These are phyloP conservation scores for Epichloe hybrida DNA, from an alignment of 2,329 filamentous ascomycete genomes.

Conservation along the genomic window DNA sequence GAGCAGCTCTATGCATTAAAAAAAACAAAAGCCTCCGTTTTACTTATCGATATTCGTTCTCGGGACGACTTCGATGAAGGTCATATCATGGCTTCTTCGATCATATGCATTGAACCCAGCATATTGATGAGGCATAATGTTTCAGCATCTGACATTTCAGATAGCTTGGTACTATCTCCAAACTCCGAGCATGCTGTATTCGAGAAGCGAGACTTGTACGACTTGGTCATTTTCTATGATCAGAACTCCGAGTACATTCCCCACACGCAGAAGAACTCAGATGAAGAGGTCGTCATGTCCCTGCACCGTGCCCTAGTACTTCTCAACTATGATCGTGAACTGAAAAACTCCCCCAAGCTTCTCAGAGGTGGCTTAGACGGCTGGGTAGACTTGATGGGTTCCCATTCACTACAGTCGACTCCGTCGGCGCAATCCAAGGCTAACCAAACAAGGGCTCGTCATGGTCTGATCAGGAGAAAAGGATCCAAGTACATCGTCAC, in stretches of 20 bases:
- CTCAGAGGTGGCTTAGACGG: conserved; percentile 72
- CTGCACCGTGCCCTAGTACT: conserved; percentile 70
- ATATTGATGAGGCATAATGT: conserved; percentile 57
- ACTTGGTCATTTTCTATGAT: conserved; percentile 87
- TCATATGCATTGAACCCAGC: conserved; percentile 79
- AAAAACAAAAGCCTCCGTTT: conserved; percentile 41
- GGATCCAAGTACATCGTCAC: conserved; percentile 39
- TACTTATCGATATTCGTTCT: conserved; percentile 75
- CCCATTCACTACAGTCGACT: conserved; percentile 41
- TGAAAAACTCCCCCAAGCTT: conserved; percentile 67
- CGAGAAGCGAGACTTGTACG: conserved; percentile 58
- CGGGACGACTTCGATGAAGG: conserved; percentile 75
- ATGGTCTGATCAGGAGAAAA: conserved; percentile 19
- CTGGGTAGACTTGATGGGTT: conserved; percentile 74
- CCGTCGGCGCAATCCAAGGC: conserved; percentile 15
- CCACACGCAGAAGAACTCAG: conserved; percentile 19
- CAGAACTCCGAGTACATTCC: conserved; percentile 44
- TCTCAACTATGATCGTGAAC: conserved; percentile 66
- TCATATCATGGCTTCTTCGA: conserved; percentile 71
- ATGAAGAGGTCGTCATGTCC: conserved; percentile 47
- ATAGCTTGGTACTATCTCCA: conserved; percentile 58
- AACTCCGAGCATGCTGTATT: conserved; percentile 66
- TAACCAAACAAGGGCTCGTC: conserved; percentile 9
- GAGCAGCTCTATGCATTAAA: conserved; percentile 61
- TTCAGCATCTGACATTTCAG: conserved; percentile 46